Evolutionary conservation across 371 early-diverging fungal genomes (phyloP), one percentile per base, ranked within the genome.

Genomic region (Blakeslea trispora): DNA sequence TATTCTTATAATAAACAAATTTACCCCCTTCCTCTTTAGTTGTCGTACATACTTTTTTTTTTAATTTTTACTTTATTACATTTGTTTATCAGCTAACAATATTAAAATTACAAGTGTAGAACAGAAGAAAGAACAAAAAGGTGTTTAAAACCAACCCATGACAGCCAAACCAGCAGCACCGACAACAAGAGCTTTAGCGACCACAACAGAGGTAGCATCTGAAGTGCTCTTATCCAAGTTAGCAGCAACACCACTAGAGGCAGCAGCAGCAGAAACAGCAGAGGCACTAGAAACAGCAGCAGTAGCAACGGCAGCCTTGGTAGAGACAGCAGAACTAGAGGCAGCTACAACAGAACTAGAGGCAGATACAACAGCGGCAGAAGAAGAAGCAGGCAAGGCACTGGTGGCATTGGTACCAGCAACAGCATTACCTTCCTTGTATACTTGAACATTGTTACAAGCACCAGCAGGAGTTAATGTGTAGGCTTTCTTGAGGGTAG

Each of bases 401-500:
- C 13, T 17, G 42, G 50, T 53, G 6, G 57, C 35, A 21, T n/a
- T 17, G n/a, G 53, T 23, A 21, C 15, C 32, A 41, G 41, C 34
- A 21, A 31, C 48, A 24, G 49, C 45, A 28, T 41, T 34, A 17
- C 35, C 53, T 31, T 64, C 71, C 62, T 67, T 73, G 45, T 73
- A 73, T 5, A 59, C 39, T 15, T 49, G 50, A 9, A 59, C 56
- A 23, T 64, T 67, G 53, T 57, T 57, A 54, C 74, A 73, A 10
- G 37, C 19, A 39, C 70, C 74, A 44, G 67, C 67, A 17, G 70
- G 61, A 14, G 53, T 60, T 18, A 69, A 53, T 2, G 49, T 50
- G 19, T 69, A 69, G 13, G 49, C 59, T 19, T 62, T 63, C 45
- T 69, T 47, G n/a, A 75, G 58, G 28, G 50, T 62, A 23, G 75